A percentile compares a stretch with the other conserved stretches of the same genome.
Evolutionary conservation across 73 alveolate genomes (phyloP).

Genomic region (Breviolum minutum): DNA sequence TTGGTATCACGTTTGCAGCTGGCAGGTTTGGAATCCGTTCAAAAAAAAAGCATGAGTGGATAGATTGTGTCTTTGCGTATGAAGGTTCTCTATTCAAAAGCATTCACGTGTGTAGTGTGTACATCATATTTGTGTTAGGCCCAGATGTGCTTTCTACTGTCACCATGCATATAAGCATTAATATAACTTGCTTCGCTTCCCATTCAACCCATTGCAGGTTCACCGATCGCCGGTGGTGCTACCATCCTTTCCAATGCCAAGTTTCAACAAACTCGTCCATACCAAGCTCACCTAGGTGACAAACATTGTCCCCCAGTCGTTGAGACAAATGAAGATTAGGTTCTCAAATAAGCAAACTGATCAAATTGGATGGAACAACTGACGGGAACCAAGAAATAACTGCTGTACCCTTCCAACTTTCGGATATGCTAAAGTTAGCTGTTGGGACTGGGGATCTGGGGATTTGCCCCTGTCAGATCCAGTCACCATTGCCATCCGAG

Average conservation of each 20-base stretch:
- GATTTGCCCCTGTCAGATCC: too few species aligned
- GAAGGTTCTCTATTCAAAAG: not conserved
- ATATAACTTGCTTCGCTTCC: not conserved
- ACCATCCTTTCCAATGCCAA: not conserved
- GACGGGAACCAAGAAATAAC: too few species aligned
- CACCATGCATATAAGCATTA: too few species aligned
- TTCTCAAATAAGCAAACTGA: too few species aligned
- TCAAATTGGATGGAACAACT: too few species aligned
- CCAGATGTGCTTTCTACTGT: not conserved
- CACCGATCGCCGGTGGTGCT: not conserved
- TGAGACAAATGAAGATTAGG: not conserved
- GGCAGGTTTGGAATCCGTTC: too few species aligned
- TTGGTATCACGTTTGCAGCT: too few species aligned
- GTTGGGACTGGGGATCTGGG: too few species aligned
- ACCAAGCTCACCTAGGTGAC: slow-evolving; percentile 48
- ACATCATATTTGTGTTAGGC: too few species aligned
- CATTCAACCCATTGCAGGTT: not conserved
- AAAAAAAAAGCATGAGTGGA: not conserved
- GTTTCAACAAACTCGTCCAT: slow-evolving; percentile 74
- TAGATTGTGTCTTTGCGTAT: too few species aligned
- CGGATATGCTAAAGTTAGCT: too few species aligned
- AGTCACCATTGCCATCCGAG: slow-evolving; percentile 63
- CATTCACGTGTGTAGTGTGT: not conserved
- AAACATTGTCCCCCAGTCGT: not conserved
- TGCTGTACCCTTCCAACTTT: not conserved